phyloP scores from a whole-genome alignment of 495 filamentous ascomycete genomes.

The Penicillium flavigenum region DNA sequence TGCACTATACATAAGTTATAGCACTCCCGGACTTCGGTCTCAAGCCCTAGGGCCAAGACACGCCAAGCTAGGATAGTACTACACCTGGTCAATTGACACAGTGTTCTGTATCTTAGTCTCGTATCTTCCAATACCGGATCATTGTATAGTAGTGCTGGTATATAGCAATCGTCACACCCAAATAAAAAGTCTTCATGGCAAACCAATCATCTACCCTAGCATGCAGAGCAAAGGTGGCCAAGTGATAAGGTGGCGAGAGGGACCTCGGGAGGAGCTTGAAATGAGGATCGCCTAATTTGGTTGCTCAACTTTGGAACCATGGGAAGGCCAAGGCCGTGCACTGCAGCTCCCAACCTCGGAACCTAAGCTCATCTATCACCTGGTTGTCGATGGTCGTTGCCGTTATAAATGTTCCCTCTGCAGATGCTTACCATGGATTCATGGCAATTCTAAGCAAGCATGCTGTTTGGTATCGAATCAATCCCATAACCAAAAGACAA shows the following conservation, averaged over 20 bases:
- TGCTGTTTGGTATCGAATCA: conserved; percentile 5
- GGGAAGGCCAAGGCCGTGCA: too few species aligned
- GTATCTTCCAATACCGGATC: neutral
- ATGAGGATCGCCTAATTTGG: neutral
- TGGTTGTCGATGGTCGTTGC: neutral
- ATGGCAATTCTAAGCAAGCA: neutral
- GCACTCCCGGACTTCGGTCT: neutral
- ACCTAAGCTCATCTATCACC: neutral
- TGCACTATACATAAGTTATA: too few species aligned
- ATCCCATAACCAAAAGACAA: conserved; percentile 9
- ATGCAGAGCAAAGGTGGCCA: too few species aligned
- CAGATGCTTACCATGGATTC: neutral
- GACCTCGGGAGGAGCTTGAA: neutral
- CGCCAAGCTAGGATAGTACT: neutral
- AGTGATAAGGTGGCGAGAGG: neutral
- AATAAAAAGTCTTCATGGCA: too few species aligned
- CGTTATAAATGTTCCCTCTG: neutral
- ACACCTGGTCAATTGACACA: neutral
- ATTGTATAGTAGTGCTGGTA: neutral
- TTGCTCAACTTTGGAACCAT: neutral
- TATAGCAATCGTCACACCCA: too few species aligned
- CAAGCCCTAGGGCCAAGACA: neutral
- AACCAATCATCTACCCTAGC: too few species aligned
- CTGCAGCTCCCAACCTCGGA: neutral
- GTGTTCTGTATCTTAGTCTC: neutral